Percentiles rank a stretch among this genome's conserved stretches.
Evolutionary conservation across 768 basidiomycete genomes (phyloP).

Genomic region (Termitomyces sp.): DNA sequence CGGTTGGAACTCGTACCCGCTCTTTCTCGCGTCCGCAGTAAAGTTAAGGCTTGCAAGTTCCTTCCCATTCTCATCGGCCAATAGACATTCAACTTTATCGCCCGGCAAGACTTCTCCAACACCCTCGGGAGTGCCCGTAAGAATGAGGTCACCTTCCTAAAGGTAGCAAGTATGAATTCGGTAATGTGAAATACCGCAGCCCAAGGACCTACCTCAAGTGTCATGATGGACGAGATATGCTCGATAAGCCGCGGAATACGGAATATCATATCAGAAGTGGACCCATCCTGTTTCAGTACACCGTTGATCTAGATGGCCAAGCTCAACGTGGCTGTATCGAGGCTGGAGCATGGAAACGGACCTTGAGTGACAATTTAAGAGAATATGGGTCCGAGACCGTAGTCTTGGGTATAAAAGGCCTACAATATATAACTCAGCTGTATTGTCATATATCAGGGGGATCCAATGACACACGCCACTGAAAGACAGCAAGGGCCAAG

Average conservation of each 20-base stretch:
- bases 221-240: slow-evolving; percentile 95
- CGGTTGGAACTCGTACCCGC: slow-evolving; percentile 48
- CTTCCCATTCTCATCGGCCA: slow-evolving; percentile 54
- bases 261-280: slow-evolving; percentile 90
- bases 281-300: slow-evolving; percentile 77
- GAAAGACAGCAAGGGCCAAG: background rate
- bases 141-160: slow-evolving; percentile 87
- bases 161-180: background rate
- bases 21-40: slow-evolving; percentile 57
- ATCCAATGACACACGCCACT: background rate
- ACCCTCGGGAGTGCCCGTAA: slow-evolving; percentile 91
- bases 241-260: slow-evolving; percentile 83
- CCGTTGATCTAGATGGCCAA: slow-evolving; percentile 70
- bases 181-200: background rate
- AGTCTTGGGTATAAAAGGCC: slow-evolving; percentile 79
- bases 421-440: slow-evolving; percentile 20
- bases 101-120: slow-evolving; percentile 77
- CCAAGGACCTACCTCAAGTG: slow-evolving; percentile 65
- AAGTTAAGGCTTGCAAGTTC: slow-evolving; percentile 65
- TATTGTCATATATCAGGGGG: background rate
- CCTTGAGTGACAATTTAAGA: slow-evolving; percentile 75
- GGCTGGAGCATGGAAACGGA: slow-evolving; percentile 18
- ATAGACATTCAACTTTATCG: slow-evolving; percentile 72
- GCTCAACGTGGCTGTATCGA: background rate
- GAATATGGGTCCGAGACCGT: slow-evolving; percentile 68